Evolutionary conservation across 1,139 yeast genomes (phyloP).

Genomic region (Sugiyamaella grinbergsii): DNA sequence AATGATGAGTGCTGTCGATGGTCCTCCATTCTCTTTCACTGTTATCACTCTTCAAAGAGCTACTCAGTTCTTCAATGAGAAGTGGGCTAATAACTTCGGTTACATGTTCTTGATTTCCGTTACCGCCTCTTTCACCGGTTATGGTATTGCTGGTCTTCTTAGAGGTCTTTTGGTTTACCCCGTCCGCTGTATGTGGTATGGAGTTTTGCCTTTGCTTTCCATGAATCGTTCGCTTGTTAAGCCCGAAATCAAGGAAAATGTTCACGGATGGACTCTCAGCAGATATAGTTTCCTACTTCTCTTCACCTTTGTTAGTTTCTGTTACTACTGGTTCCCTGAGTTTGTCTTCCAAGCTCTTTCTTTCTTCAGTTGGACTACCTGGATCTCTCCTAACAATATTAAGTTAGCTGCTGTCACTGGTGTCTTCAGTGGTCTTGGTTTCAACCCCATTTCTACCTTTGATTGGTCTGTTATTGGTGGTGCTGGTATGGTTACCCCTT

Average conservation of each 20-base stretch:
- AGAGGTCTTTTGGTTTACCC: conserved; percentile 54
- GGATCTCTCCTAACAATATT: conserved; percentile 60
- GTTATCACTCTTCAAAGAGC: conserved; percentile 39
- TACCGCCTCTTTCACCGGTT: conserved; percentile 59
- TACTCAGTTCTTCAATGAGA: conserved; percentile 36
- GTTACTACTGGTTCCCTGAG: conserved; percentile 60
- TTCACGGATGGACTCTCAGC: conserved; percentile 54
- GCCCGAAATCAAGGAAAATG: conserved; percentile 45
- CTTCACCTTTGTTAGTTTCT: conserved; percentile 45
- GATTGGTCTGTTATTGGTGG: conserved; percentile 52
- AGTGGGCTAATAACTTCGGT: conserved; percentile 40
- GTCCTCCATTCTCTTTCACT: conserved; percentile 47
- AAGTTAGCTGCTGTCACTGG: conserved; percentile 61
- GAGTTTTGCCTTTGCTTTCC: conserved; percentile 55
- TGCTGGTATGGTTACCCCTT: conserved; percentile 46
- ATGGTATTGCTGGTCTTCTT: conserved; percentile 57
- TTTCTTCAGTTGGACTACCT: conserved; percentile 62
- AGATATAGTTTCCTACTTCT: conserved; percentile 51
- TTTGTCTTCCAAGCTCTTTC: conserved; percentile 54
- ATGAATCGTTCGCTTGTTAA: conserved; percentile 55
- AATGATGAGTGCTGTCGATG: conserved; percentile 49
- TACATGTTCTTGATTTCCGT: conserved; percentile 54
- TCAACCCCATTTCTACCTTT: conserved; percentile 58
- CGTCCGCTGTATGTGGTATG: conserved; percentile 57
- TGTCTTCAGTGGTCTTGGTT: conserved; percentile 57